Percentiles rank a stretch among this genome's conserved stretches.
phyloP scores from a whole-genome alignment of 371 early-diverging fungal species.

The Mucor lusitanicus region DNA sequence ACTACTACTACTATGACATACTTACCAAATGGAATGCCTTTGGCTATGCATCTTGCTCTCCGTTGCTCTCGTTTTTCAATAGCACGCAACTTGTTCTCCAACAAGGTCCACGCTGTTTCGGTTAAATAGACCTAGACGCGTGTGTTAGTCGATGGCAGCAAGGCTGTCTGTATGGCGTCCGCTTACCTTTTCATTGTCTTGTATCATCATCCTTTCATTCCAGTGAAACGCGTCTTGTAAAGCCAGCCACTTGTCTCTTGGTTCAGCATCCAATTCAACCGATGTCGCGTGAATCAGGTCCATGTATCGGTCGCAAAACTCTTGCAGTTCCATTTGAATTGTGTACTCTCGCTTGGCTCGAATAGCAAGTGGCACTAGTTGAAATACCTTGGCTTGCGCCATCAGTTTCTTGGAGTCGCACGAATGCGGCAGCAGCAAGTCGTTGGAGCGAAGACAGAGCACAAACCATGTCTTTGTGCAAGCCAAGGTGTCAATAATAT shows the following conservation, averaged over 20 bases:
- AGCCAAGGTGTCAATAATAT: conserved; percentile 68
- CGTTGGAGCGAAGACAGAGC: conserved; percentile 77
- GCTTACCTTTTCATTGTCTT: conserved; percentile 23
- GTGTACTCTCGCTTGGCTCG: conserved; percentile 33
- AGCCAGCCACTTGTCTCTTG: conserved; percentile 24
- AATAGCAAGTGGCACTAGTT: conserved; percentile 9
- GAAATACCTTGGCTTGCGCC: conserved; percentile 19
- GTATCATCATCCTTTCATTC: conserved; percentile 27
- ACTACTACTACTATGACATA: not conserved
- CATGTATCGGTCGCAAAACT: conserved; percentile 62
- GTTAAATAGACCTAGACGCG: conserved; percentile 61
- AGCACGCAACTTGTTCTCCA: conserved; percentile 62
- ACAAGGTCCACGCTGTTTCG: conserved; percentile 67
- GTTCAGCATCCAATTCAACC: conserved; percentile 43
- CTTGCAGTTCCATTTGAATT: conserved; percentile 18
- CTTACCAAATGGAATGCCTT: conserved; percentile 34
- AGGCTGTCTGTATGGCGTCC: no score
- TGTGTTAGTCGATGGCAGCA: no score
- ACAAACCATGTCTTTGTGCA: conserved; percentile 87
- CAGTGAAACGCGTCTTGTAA: conserved; percentile 24
- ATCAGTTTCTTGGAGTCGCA: conserved; percentile 47
- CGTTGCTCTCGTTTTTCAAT: conserved; percentile 40
- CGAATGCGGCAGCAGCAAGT: conserved; percentile 54
- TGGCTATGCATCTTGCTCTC: conserved; percentile 31
- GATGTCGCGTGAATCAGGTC: conserved; percentile 35